Evolutionary conservation across 257 asterid genomes (phyloP), one percentile per base, ranked within the genome.

Genomic region (Solanum rostratum): DNA sequence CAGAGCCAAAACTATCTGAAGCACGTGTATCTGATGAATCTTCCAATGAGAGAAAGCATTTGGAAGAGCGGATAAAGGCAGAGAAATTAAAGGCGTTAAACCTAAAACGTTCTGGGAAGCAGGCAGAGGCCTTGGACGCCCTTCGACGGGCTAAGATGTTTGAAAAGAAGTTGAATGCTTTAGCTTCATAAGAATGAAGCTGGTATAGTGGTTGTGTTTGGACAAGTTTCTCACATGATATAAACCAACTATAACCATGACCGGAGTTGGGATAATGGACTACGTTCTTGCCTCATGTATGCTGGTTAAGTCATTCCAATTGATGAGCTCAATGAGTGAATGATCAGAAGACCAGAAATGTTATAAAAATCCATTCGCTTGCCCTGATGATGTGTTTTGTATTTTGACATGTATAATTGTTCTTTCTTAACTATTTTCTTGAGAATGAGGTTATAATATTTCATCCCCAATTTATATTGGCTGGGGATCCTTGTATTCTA

Each of bases 31-130:
- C 63, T 57, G 90, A 88, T 3, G 87, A 68, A 80, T 85, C 87
- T 46, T 76, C 85, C 22, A 80, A 68, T 7, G 98, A 97, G 92
- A 92, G 90, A 84, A 81, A 63, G 69, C 93, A 90, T 81, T 84
- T 97, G 88, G 87, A 83, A 80, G 95, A 92, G 86, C 92, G 76
- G 70, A 91, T 94, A 18, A 97, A 90, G 91, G 90, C 89, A 1
- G 98, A 97, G 94, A 97, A 93, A 85, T 79, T 92, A 4, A 94
- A 94, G 89, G 99, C 98, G 6, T 84, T 97, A 63, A 92, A 88
- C 88, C 89, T 95, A 27, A 97, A 97, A 89, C 96, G 96, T 74
- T 87, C 93, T 6, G 99, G 99, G 80, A 93, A 95, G 92, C 97
- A 91, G 88, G 91, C 90, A 5, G 98, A 95, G 91, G 99, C 98